phyloP scores from a whole-genome alignment of 176 grass and related monocot species.

The Rhynchospora pubera region DNA sequence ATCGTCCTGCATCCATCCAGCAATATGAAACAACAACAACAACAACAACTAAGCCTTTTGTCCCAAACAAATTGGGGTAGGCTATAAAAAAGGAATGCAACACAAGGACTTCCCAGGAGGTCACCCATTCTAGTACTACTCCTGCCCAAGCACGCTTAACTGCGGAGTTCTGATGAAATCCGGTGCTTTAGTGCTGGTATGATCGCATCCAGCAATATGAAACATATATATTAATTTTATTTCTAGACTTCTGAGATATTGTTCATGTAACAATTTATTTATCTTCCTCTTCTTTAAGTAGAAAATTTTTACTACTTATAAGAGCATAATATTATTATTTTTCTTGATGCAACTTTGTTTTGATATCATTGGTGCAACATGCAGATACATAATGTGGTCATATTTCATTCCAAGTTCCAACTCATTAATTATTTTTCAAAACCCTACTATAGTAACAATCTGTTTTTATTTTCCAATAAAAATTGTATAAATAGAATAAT shows the following conservation, averaged over 20 bases:
- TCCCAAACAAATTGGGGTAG: no score
- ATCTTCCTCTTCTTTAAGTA: not conserved
- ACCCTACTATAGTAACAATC: not conserved
- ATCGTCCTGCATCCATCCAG: slow-evolving; percentile 48
- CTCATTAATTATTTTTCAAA: no score
- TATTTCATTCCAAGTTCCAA: not conserved
- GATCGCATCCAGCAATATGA: no score
- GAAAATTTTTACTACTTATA: not conserved
- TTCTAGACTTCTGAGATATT: slow-evolving; percentile 29
- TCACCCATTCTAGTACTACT: no score
- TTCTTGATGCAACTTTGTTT: slow-evolving; percentile 1
- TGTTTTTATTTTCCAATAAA: not conserved
- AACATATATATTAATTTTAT: not conserved
- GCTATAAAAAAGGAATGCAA: no score
- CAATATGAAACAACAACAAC: not conserved
- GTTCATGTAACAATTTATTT: no score
- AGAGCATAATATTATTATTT: not conserved
- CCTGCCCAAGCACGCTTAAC: no score
- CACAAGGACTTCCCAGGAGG: no score
- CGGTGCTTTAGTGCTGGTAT: no score
- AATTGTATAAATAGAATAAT: not conserved
- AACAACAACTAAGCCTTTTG: no score
- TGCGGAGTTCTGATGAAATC: no score
- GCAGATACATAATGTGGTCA: no score
- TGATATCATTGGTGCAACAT: not conserved